These are phyloP conservation scores for Podaxis carcinomalis DNA, from an alignment of 768 basidiomycete genomes.

Conservation along the genomic window DNA sequence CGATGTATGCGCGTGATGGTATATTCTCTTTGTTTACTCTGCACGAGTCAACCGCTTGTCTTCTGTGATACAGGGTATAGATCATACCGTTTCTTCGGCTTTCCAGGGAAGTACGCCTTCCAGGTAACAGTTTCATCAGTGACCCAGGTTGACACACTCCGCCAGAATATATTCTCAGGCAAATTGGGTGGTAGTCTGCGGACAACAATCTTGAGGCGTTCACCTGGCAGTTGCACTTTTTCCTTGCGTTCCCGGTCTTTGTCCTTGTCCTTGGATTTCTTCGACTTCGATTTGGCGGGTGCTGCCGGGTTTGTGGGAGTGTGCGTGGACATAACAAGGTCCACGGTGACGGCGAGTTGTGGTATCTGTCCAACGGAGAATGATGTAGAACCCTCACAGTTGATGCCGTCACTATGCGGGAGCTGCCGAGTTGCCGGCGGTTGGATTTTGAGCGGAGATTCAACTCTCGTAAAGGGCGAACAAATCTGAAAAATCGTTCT, in stretches of 20 bases:
- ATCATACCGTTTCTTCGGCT: slow-evolving; percentile 63
- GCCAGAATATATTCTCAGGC: slow-evolving; percentile 93
- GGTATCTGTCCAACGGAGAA: background rate
- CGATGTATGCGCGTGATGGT: slow-evolving; percentile 87
- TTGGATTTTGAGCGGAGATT: slow-evolving; percentile 18
- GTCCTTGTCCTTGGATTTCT: slow-evolving; percentile 33
- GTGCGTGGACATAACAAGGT: slow-evolving; percentile 6
- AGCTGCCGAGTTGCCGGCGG: background rate
- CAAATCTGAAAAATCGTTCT: background rate
- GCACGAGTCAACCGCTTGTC: slow-evolving; percentile 8
- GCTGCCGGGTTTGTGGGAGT: slow-evolving; percentile 17
- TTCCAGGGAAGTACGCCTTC: slow-evolving; percentile 66
- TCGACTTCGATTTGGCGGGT: slow-evolving; percentile 25
- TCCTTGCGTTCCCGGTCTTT: slow-evolving; percentile 28
- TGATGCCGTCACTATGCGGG: slow-evolving; percentile 7
- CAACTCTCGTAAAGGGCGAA: slow-evolving; percentile 4
- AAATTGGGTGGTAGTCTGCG: slow-evolving; percentile 88
- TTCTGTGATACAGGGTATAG: background rate
- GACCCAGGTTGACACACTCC: slow-evolving; percentile 83
- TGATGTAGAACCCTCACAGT: background rate
- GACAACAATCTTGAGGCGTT: slow-evolving; percentile 83
- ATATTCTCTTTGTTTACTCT: slow-evolving; percentile 84
- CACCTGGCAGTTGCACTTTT: slow-evolving; percentile 31
- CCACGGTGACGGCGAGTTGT: background rate
- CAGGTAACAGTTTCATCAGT: slow-evolving; percentile 65